Evolutionary conservation across 495 filamentous ascomycete species (phyloP).

Genomic region (Annulohypoxylon bovei): DNA sequence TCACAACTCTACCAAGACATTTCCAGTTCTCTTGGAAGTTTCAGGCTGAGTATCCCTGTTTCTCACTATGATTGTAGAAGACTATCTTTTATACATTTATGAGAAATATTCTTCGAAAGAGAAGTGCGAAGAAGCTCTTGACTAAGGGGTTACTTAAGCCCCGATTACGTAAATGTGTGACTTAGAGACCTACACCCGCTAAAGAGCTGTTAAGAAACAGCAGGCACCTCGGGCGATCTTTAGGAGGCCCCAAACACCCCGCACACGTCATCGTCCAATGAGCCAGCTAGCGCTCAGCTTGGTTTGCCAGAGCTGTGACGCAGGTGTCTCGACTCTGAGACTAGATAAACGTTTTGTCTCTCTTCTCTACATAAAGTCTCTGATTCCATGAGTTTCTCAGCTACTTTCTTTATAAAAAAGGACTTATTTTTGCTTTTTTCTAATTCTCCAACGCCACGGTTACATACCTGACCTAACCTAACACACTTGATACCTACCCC

Average conservation of each 20-base stretch:
- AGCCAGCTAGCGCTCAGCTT: constrained; percentile 15
- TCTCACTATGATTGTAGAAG: constrained; percentile 8
- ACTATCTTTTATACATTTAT: constrained; percentile 6
- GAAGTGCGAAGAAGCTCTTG: neutral
- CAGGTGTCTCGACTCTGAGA: constrained; percentile 28
- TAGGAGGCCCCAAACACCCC: constrained; percentile 20
- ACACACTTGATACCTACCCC: neutral
- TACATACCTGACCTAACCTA: neutral
- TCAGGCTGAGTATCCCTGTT: constrained; percentile 10
- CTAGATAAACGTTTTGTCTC: constrained; percentile 19
- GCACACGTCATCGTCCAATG: constrained; percentile 43
- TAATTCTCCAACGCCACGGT: too few species aligned
- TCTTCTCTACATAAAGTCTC: neutral
- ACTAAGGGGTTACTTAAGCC: constrained; percentile 1
- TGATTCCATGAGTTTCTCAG: neutral
- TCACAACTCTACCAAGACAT: neutral
- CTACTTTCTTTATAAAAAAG: neutral
- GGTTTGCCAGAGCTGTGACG: constrained; percentile 29
- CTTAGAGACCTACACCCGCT: neutral
- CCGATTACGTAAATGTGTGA: neutral
- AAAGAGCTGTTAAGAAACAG: neutral
- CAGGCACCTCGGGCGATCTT: neutral
- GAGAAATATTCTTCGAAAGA: neutral
- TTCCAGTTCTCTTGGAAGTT: constrained; percentile 19
- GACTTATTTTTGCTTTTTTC: constrained; percentile 4